Percentiles rank a stretch among this genome's conserved stretches.
These are phyloP conservation scores for Schizothecium vesticola DNA, from an alignment of 495 filamentous ascomycete genomes.

Conservation along the genomic window DNA sequence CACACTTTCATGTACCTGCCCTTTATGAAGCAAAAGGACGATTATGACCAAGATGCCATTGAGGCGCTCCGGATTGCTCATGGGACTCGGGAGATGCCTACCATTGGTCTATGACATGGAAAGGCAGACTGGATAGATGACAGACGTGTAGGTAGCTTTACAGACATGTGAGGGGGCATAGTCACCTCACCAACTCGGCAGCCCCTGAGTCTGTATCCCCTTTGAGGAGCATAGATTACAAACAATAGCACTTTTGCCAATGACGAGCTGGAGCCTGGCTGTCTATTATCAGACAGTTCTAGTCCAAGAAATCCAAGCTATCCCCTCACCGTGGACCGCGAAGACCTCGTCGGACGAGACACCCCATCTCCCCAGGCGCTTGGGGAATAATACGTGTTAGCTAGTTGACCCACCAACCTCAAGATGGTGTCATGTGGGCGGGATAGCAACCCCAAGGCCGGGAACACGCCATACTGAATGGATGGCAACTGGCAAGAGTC, in stretches of 20 bases:
- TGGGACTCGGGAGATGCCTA: conserved; percentile 9
- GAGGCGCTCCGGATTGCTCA: conserved; percentile 30
- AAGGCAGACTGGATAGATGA: neutral
- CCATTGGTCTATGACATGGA: neutral
- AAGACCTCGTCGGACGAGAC: neutral
- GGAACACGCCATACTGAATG: neutral
- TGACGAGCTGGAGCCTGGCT: neutral
- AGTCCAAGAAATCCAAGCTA: too few species aligned
- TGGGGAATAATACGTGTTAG: neutral
- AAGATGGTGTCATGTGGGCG: too few species aligned
- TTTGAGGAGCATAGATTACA: neutral
- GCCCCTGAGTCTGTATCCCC: neutral
- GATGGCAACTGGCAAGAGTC: neutral
- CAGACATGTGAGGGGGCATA: too few species aligned
- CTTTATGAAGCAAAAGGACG: conserved; percentile 26
- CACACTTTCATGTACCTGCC: conserved; percentile 48
- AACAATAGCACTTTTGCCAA: neutral
- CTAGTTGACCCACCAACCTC: too few species aligned
- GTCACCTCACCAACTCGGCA: neutral
- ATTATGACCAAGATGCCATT: conserved; percentile 33
- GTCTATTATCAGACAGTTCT: neutral
- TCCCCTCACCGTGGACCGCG: neutral
- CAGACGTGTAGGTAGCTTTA: neutral
- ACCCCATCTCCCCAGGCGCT: neutral
- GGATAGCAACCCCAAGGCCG: neutral